Percentiles rank a stretch among this genome's conserved stretches.
Conservation (phyloP, 257 asterid genomes). For the Voacanga thouarsii region DNA sequence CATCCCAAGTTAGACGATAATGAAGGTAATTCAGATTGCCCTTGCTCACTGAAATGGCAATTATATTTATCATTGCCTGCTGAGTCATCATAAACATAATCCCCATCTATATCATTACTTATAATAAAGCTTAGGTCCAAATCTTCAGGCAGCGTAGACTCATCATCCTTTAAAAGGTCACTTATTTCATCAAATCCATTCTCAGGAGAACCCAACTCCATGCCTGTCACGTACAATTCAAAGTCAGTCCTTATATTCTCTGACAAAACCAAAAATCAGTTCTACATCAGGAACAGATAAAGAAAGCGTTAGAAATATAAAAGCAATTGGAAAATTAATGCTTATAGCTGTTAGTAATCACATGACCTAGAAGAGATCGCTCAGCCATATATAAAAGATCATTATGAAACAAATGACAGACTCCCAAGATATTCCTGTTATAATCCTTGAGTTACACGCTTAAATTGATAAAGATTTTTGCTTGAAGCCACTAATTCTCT, state of each 20-base stretch:
- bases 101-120: conserved; percentile 19
- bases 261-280: background rate
- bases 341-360: background rate
- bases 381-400: background rate
- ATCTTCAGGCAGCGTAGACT: conserved; percentile 21
- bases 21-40: conserved; percentile 14
- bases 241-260: background rate
- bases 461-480: background rate
- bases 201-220: conserved; percentile 26
- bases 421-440: background rate
- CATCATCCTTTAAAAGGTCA: conserved; percentile 25
- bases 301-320: background rate
- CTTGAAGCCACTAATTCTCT: background rate
- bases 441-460: background rate
- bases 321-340: background rate
- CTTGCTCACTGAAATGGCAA: conserved; percentile 12
- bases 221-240: conserved; percentile 13
- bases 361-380: background rate
- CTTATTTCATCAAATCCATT: conserved; percentile 25
- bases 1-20: conserved; percentile 4
- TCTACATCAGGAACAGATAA: background rate
- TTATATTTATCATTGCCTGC: conserved; percentile 10
- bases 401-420: background rate
- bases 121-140: conserved; percentile 16
- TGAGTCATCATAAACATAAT: conserved; percentile 18